A percentile compares a stretch with the other conserved stretches of the same genome.
Conservation (phyloP, 164 flowering plant species). For the Dillenia turbinata region DNA sequence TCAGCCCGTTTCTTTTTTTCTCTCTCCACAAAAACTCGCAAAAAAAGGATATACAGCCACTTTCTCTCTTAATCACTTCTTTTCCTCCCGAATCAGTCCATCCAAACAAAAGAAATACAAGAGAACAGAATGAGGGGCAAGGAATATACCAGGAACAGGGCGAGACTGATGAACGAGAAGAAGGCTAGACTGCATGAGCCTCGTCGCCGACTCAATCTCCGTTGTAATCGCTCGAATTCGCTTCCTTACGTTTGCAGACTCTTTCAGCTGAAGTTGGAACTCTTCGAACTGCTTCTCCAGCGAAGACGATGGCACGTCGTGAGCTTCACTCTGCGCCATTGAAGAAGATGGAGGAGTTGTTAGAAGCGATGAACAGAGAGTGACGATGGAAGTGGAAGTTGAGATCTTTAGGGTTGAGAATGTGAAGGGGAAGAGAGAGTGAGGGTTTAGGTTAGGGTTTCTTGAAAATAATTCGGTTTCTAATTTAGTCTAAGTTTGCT, state of each 20-base stretch:
- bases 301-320: conserved; percentile 18
- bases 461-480: too few relatives aligned
- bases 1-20: too few relatives aligned
- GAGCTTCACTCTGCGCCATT: conserved; percentile 26
- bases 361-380: neutral
- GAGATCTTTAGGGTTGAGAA: too few relatives aligned
- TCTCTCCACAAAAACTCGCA: too few relatives aligned
- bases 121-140: neutral
- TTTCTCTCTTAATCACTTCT: too few relatives aligned
- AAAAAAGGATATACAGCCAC: too few relatives aligned
- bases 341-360: conserved; percentile 12
- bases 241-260: conserved; percentile 64
- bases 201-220: conserved; percentile 65
- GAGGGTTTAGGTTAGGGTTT: too few relatives aligned
- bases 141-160: conserved; percentile 56
- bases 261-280: conserved; percentile 59
- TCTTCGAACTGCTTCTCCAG: conserved; percentile 76
- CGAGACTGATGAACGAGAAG: conserved; percentile 88
- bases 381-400: too few relatives aligned
- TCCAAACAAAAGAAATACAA: neutral
- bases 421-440: too few relatives aligned
- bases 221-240: conserved; percentile 52
- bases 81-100: too few relatives aligned
- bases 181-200: conserved; percentile 66
- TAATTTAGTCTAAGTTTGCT: too few relatives aligned